Conservation (phyloP, 345 rosid genomes). For the Carallia pectinifolia region DNA sequence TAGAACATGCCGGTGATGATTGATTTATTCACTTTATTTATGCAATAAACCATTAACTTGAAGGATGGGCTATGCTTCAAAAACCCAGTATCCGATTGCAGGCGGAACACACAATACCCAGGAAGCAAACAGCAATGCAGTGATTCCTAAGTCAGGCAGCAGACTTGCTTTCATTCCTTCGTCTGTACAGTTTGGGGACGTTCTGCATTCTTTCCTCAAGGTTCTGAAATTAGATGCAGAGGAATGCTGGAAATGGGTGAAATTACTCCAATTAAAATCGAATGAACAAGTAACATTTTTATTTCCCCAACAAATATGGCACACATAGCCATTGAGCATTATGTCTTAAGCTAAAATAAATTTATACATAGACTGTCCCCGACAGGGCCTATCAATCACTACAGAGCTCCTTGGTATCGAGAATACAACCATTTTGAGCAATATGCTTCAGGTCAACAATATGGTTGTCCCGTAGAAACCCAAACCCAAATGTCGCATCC, state of each 20-base stretch:
- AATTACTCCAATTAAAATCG: not conserved
- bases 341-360: not conserved
- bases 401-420: conserved; percentile 36
- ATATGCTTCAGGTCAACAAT: conserved; percentile 64
- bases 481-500: conserved; percentile 77
- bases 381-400: conserved; percentile 10
- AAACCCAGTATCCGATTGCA: too few species aligned
- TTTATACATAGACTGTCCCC: not conserved
- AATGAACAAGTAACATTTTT: not conserved
- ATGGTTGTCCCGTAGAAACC: conserved; percentile 66
- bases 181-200: not conserved
- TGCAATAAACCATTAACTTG: too few species aligned
- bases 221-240: not conserved
- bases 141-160: not conserved
- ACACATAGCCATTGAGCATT: conserved; percentile 11
- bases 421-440: conserved; percentile 55
- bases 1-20: not conserved
- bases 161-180: not conserved
- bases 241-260: not conserved
- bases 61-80: too few species aligned
- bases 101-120: too few species aligned
- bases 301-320: not conserved
- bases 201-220: not conserved
- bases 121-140: too few species aligned
- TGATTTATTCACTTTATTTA: too few species aligned